Base-by-base conservation (phyloP, 2,329 filamentous ascomycete genomes). In the Ceratocystis destructans region DNA sequence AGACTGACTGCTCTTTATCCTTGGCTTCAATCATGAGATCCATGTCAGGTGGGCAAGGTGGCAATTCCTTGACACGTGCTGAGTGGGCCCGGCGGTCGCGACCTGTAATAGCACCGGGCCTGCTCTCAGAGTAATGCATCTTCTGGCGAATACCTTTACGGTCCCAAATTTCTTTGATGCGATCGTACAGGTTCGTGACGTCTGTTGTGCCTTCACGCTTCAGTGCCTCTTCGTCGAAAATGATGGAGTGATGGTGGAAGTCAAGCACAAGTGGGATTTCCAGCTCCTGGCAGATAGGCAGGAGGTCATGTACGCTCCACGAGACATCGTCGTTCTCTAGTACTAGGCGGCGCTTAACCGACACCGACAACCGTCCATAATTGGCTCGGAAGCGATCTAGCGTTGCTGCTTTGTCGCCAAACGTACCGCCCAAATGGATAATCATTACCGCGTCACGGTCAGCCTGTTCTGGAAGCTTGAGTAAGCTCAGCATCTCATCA, bases 1-100 rank as follows among this genome's bases (percentile, higher is more conserved):
- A 96, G 0, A 96, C 90, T 0, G 93, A 91, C 75, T 97, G 93
- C 74, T 97, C 93, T 75, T 97, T 97, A 73, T 96, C 93, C 74
- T 97, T 97, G 61, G 93, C 93, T 77, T 97, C 93, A 68, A 97
- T 96, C 93, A 97, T 97, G n/a, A 97, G 79, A 72, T 96, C 93
- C 87, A 95, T 94, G 41, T 88, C 86, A 0, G 83, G 78, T 3
- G 86, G 80, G 71, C 93, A 96, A 0, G 93, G 92, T 0, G 93
- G 93, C 0, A 97, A 76, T 0, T 86, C 88, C 70, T 81, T 81
- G 1, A 96, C 90, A 7, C 93, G 83, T 0, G 90, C 82, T 45
- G 86, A 90, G 72, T 97, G 93, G 75, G 96, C 96, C 67, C 93
- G 83, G 33, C 92, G 80, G 70, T 96, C 87, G 0, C 85, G 82